Percentiles rank a stretch among this genome's conserved stretches.
phyloP scores from a whole-genome alignment of 768 basidiomycete genomes.

The Erythrobasidium yunnanense region DNA sequence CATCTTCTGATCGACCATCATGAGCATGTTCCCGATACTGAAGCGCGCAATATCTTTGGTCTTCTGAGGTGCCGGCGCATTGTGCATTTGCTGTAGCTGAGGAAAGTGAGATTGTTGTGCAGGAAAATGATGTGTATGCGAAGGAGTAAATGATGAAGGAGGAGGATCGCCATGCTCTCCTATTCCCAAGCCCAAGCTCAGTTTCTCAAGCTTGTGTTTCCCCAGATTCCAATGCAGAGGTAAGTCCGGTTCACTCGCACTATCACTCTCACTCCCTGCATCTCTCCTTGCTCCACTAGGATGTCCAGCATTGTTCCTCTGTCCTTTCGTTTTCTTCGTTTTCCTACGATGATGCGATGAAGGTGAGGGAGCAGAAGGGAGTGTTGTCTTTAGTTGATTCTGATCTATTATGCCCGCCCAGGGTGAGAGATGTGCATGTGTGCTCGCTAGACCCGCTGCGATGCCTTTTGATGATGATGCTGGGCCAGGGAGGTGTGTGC shows the following conservation, averaged over 20 bases:
- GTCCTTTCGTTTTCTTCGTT: too few species aligned
- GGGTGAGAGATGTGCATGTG: neutral
- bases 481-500: neutral
- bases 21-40: conserved; percentile 13
- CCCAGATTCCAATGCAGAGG: neutral
- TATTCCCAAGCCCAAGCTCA: neutral
- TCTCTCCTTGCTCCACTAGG: neutral
- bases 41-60: conserved; percentile 20
- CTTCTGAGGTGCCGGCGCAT: too few species aligned
- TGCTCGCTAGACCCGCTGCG: neutral
- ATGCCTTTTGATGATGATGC: neutral
- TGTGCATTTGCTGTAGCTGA: too few species aligned
- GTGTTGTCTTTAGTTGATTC: neutral
- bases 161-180: neutral
- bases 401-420: neutral
- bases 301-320: neutral
- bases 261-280: neutral
- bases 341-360: too few species aligned
- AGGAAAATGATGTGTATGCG: too few species aligned
- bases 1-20: conserved; percentile 12
- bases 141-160: too few species aligned
- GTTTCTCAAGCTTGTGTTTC: neutral
- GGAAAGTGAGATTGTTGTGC: too few species aligned
- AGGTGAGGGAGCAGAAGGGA: too few species aligned
- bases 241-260: neutral